Percentiles rank a stretch among this genome's conserved stretches.
Evolutionary conservation across 176 grass and related monocot species (phyloP).

Genomic region (Areca catechu): DNA sequence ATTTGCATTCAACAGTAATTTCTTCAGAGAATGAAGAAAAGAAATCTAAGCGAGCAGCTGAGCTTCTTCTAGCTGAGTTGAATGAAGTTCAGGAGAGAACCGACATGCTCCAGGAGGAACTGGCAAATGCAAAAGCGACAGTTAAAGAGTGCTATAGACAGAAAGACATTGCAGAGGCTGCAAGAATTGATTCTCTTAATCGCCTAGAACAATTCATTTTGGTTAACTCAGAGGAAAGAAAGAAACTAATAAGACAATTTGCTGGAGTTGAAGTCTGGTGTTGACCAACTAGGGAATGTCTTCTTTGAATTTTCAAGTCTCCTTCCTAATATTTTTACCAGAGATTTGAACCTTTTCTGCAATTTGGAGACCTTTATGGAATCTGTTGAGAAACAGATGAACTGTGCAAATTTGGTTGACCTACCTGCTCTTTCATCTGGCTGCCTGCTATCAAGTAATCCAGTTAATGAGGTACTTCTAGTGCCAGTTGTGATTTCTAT

Average conservation of each 20-base stretch:
- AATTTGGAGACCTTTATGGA: constrained; percentile 61
- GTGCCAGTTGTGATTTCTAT: neutral
- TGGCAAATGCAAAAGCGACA: constrained; percentile 47
- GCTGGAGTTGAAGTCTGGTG: constrained; percentile 47
- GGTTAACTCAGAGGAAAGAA: constrained; percentile 36
- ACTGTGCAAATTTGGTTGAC: constrained; percentile 20
- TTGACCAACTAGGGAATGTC: constrained; percentile 49
- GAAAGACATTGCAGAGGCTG: constrained; percentile 39
- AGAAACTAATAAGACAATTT: constrained; percentile 55
- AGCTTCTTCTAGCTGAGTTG: constrained; percentile 77
- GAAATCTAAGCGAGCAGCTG: constrained; percentile 58
- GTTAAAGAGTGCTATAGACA: constrained; percentile 38
- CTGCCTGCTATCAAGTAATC: neutral
- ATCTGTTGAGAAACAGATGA: constrained; percentile 51
- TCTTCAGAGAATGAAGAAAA: constrained; percentile 66
- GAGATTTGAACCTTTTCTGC: constrained; percentile 52
- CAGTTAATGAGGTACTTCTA: constrained; percentile 19
- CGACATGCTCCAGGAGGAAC: constrained; percentile 90
- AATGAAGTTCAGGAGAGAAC: constrained; percentile 92
- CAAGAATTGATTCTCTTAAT: constrained; percentile 49
- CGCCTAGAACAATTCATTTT: constrained; percentile 44
- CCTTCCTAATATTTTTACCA: constrained; percentile 41
- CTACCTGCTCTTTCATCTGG: constrained; percentile 6
- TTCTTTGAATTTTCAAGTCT: constrained; percentile 65
- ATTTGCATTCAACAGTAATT: constrained; percentile 35